Evolutionary conservation across 768 basidiomycete genomes (phyloP).

Genomic region (Suillus occidentalis): DNA sequence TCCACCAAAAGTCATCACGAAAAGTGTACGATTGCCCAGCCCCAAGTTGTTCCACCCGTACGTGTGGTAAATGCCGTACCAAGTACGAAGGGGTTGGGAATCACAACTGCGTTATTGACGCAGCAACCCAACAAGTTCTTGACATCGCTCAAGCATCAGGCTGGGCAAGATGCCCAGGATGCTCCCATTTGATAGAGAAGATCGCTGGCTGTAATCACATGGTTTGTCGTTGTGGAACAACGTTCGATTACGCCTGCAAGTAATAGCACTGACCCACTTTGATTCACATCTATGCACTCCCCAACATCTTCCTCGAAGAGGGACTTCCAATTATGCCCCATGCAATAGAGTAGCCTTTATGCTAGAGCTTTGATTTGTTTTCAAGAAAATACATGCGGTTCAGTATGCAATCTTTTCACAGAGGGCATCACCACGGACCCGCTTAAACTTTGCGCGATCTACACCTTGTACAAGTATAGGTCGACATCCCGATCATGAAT

Average conservation of each 20-base stretch:
- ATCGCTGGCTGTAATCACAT: slow-evolving; percentile 5
- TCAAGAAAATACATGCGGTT: background rate
- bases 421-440: background rate
- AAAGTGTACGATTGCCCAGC: slow-evolving; percentile 8
- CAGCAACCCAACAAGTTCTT: slow-evolving; percentile 3
- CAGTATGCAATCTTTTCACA: background rate
- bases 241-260: slow-evolving; percentile 4
- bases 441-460: background rate
- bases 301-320: background rate
- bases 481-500: background rate
- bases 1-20: slow-evolving; percentile 21
- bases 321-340: background rate
- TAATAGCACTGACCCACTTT: background rate
- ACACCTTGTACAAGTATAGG: background rate
- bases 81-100: slow-evolving; percentile 7
- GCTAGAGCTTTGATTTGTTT: background rate
- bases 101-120: slow-evolving; percentile 4
- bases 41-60: slow-evolving; percentile 11
- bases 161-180: slow-evolving; percentile 5
- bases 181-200: slow-evolving; percentile 5
- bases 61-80: slow-evolving; percentile 9
- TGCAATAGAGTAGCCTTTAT: background rate
- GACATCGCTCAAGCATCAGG: slow-evolving; percentile 5
- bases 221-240: slow-evolving; percentile 7
- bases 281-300: background rate